Percentiles rank a stretch among this genome's conserved stretches.
Evolutionary conservation across 2,329 filamentous ascomycete genomes (phyloP).

Genomic region (Ramularia collo-cygni): DNA sequence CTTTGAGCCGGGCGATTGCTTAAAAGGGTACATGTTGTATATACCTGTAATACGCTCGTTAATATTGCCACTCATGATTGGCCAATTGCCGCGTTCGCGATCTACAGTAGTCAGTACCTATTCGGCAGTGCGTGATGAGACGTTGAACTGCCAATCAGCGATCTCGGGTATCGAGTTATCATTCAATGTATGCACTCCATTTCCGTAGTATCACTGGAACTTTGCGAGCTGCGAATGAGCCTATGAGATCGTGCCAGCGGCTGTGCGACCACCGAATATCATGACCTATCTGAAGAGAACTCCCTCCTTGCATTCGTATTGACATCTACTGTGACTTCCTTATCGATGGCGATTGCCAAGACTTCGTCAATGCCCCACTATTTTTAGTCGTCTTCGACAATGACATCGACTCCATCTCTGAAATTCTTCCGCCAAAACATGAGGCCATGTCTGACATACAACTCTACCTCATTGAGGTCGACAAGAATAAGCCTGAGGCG

Average conservation of each 20-base stretch:
- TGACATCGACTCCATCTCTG: neutral
- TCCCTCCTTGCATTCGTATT: too few relatives aligned
- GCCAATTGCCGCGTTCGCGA: neutral
- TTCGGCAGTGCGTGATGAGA: neutral
- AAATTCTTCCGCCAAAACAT: conserved; percentile 9
- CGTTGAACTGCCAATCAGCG: conserved; percentile 2
- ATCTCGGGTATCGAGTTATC: too few relatives aligned
- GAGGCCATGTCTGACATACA: conserved; percentile 46
- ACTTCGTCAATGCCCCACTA: too few relatives aligned
- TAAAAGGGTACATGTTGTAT: conserved; percentile 14
- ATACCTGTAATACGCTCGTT: conserved; percentile 17
- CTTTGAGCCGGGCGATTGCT: conserved; percentile 1
- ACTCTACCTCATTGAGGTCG: conserved; percentile 45
- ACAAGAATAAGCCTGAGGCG: conserved; percentile 43
- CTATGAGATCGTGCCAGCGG: too few relatives aligned
- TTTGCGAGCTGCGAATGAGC: too few relatives aligned
- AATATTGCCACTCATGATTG: conserved; percentile 4
- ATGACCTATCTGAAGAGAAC: too few relatives aligned
- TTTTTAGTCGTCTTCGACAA: neutral
- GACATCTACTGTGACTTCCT: too few relatives aligned
- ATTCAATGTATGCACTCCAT: too few relatives aligned
- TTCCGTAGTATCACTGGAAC: too few relatives aligned
- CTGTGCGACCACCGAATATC: too few relatives aligned
- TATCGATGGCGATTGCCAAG: too few relatives aligned
- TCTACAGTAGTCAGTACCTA: neutral